Conservation (phyloP, 2,329 filamentous ascomycete species). For the Epichloe bromicola region DNA sequence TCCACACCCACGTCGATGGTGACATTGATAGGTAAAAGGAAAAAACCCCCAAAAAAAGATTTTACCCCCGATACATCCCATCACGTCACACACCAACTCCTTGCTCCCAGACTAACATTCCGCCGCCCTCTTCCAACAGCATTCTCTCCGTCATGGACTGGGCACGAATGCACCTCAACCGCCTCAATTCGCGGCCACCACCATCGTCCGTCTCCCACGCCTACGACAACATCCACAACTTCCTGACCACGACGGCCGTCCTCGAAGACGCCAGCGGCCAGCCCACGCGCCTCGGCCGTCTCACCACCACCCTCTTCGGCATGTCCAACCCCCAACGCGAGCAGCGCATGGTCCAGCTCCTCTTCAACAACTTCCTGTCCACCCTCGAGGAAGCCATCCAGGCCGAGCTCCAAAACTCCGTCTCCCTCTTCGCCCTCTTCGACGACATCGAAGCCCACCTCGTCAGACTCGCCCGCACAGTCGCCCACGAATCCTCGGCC, state of each 20-base stretch:
- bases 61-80: too few relatives aligned
- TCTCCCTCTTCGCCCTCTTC: constrained; percentile 77
- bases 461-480: constrained; percentile 71
- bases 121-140: constrained; percentile 23
- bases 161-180: constrained; percentile 73
- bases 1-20: constrained; percentile 86
- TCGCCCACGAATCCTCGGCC: constrained; percentile 67
- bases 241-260: constrained; percentile 53
- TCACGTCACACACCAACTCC: too few relatives aligned
- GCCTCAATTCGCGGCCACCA: constrained; percentile 48
- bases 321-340: constrained; percentile 71
- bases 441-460: constrained; percentile 86
- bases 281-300: constrained; percentile 54
- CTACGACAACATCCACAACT: constrained; percentile 71
- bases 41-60: not conserved
- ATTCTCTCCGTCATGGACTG: constrained; percentile 95
- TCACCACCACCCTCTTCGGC: constrained; percentile 65
- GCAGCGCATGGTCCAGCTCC: constrained; percentile 66
- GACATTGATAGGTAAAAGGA: constrained; percentile 64
- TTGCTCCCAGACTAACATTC: not conserved
- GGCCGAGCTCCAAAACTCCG: constrained; percentile 67
- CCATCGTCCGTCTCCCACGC: constrained; percentile 48
- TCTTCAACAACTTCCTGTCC: constrained; percentile 70
- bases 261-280: constrained; percentile 40
- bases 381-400: constrained; percentile 84